Base-by-base conservation (phyloP, 495 filamentous ascomycete species). In the Penicillium angulare region DNA sequence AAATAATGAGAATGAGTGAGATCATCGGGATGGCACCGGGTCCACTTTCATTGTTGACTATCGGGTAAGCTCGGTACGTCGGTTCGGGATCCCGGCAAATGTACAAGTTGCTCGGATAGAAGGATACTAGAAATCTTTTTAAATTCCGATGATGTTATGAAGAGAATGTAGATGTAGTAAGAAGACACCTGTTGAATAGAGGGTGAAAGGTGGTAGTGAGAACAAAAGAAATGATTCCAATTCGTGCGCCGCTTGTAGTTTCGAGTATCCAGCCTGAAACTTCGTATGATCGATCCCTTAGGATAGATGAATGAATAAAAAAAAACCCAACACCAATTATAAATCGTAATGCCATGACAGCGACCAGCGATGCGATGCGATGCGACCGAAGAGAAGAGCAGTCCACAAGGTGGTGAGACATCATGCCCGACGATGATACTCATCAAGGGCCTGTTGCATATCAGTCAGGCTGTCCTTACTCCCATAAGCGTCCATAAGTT, bases 401-500 rank as follows among this genome's bases (percentile, higher is more conserved):
- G 8, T 12, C 8, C 13, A 31, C 13, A 31, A 9, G 27, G 13
- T 1, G 27, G 13, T 2, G 8, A 31, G 8, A 12, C 8, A 7
- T 44, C 41, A 44, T 18, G 32, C n/a, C 15, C 36, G 47, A 20
- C 13, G 20, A 18, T 29, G 29, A 24, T 49, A 49, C 7, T 35
- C 34, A 27, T 69, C 64, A 43, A 85, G 63, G n/a, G 82, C 82
- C 7, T 77, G 67, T 56, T 84, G 77, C 31, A 85, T 65, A 64
- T 80, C 81, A 16, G 77, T 68, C 13, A 84, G 41, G 54, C 74
- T 81, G 5, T 69, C 68, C 44, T 82, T 77, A 49, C 79, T 79
- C n/a, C 81, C 81, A 33, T 84, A 85, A 1, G 82, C 80, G 24
- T 84, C 77, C 68, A 75, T 70, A 20, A 75, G 52, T 22, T 69